phyloP scores from a whole-genome alignment of 2,329 filamentous ascomycete genomes.

The Tolypocladium cylindrosporum region DNA sequence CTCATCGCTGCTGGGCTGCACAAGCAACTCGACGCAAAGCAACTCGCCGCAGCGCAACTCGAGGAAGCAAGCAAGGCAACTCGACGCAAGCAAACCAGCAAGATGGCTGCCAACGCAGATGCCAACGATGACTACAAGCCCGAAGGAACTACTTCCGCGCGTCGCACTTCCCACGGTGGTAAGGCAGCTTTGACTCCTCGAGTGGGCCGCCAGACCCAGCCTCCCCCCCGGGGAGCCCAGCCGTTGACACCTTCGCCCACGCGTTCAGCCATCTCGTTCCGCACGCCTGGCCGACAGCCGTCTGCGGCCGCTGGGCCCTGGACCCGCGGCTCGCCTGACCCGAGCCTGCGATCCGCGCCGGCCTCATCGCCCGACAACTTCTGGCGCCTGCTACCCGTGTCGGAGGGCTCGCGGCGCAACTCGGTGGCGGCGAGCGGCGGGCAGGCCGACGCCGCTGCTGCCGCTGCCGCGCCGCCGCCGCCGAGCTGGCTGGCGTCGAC shows the following conservation, averaged over 20 bases:
- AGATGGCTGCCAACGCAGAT: no score
- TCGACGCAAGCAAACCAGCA: no score
- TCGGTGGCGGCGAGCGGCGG: neutral
- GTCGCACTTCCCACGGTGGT: neutral
- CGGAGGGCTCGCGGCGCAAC: neutral
- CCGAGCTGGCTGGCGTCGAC: neutral
- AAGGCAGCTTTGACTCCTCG: neutral
- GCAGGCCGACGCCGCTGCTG: neutral
- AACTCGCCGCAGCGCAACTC: no score
- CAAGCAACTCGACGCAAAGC: no score
- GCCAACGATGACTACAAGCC: neutral
- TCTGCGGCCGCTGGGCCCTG: neutral
- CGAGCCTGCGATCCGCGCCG: neutral
- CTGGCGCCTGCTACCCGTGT: constrained; percentile 2
- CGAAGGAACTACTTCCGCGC: neutral
- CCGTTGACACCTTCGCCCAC: constrained; percentile 1
- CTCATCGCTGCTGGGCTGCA: no score
- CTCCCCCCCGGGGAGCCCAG: neutral
- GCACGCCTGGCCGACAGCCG: neutral
- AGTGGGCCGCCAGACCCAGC: neutral
- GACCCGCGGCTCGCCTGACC: neutral
- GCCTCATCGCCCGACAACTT: neutral
- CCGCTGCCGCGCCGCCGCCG: neutral
- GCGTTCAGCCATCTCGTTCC: neutral
- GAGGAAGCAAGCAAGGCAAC: no score